Conservation (phyloP, 495 filamentous ascomycete genomes). For the Geoglossum glabrum region DNA sequence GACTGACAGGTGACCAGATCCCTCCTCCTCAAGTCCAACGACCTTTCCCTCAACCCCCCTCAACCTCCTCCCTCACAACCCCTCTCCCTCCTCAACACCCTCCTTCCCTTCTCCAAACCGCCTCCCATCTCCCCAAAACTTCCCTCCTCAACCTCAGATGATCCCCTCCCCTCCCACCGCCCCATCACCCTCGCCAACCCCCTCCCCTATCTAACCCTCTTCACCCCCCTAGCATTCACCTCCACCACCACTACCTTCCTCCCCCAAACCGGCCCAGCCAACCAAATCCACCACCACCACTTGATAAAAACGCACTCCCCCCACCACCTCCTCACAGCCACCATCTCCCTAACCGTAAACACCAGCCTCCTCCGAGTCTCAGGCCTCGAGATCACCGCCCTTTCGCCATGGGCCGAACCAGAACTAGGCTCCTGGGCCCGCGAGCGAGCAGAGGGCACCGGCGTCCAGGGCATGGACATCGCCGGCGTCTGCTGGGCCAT, state of each 20-base stretch:
- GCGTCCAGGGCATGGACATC: constrained; percentile 11
- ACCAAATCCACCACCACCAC: constrained; percentile 8
- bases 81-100: neutral
- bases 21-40: neutral
- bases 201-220: constrained; percentile 34
- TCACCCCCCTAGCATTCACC: constrained; percentile 32
- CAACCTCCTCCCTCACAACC: neutral
- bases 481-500: constrained; percentile 12
- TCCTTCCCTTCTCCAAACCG: constrained; percentile 6
- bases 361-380: constrained; percentile 21
- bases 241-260: constrained; percentile 24
- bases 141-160: neutral
- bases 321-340: constrained; percentile 10
- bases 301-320: constrained; percentile 11
- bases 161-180: constrained; percentile 25
- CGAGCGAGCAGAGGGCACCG: neutral
- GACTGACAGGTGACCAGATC: neutral
- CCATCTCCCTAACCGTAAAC: constrained; percentile 11
- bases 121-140: neutral
- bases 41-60: neutral
- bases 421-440: constrained; percentile 14
- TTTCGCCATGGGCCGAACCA: constrained; percentile 19
- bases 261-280: constrained; percentile 8
- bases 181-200: constrained; percentile 33
- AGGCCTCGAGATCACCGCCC: constrained; percentile 19